Evolutionary conservation across 306 rosid genomes (phyloP), one percentile per base, ranked within the genome.

Genomic region (Fragaria ananassa): DNA sequence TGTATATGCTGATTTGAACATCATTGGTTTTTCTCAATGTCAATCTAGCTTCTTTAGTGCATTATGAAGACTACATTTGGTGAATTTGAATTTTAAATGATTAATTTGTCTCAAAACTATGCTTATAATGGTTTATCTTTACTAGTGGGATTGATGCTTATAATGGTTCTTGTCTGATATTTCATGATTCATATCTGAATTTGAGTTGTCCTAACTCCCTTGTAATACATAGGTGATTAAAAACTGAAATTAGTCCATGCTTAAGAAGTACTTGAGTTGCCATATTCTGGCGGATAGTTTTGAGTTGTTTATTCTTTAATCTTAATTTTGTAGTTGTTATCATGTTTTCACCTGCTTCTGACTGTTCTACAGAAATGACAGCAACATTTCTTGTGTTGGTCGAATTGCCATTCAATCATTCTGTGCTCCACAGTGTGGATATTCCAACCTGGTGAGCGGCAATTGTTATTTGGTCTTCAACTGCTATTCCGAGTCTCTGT

Each of bases 341-440:
- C 34, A 68, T 45, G 14, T 21, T 27, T 35, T 35, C 8, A 8
- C 35, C 56, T 66, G 62, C 23, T 49, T 80, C 35, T 21, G 78
- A 46, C 42, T 29, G 49, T 78, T 73, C 9, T 27, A 41, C 83
- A 93, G 92, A 87, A 81, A 71, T 39, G 90, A 81, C 61, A 77
- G 87, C 76, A 78, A 54, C 79, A 72, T 63, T 77, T 72, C 88
- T 74, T 71, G 86, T 17, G 91, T 83, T 82, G 89, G 93, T 50
- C 93, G 93, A 35, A 80, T 91, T 86, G 94, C 97, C 60, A 86
- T 94, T 79, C 98, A 94, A 58, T 94, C 98, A 74, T 86, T 94
- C 62, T 88, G 98, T 79, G 88, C 97, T 74, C 97, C 96, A 73
- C 97, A 91, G 70, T 91, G 94, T 81, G 81, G 77, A 81, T 85